Evolutionary conservation across 2,329 filamentous ascomycete species (phyloP), one percentile per base, ranked within the genome.

Genomic region (Pseudocercospora cruenta): DNA sequence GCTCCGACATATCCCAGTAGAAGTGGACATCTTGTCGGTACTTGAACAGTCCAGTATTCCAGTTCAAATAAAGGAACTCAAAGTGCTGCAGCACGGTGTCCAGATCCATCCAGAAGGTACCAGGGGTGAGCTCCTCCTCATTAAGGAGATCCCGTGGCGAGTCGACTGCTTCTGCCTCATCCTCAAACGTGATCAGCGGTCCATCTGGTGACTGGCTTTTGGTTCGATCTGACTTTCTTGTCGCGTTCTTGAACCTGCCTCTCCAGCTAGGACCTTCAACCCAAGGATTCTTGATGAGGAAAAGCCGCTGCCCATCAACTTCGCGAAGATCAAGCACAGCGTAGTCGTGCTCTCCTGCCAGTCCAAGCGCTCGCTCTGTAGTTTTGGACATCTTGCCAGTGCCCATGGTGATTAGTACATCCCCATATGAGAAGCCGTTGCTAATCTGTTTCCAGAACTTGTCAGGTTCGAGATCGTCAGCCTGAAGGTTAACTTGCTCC

Each of bases 201-300:
- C 67, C 45, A n/a, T 66, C 63, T 24, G 61, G 57, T 4, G 63
- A 65, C 33, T 64, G 24, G 22, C 51, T 47, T 21, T 45, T 47
- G 19, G 39, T 54, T 39, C 58, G 28, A 21, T 62, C 60, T 24
- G 60, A 62, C 33, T 21, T 62, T 12, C 51, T 58, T 12, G 71
- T 47, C 49, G 65, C 21, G 63, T 66, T 3, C 78, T 83, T 74
- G 59, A 73, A 69, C 22, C 71, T 68, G 43, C 88, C 90, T 69
- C 86, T 88, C 90, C 90, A 93, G 6, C 88, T 86, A 51, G 89
- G 88, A 3, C 92, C 93, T 74, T 94, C 89, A 60, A 91, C 91
- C 95, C 95, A 99, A 1, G 95, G 95, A 74, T 99, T 99, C 80
- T 99, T 99, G 69, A 99, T 86, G 0, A 97, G 84, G 60, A 98